Base-by-base conservation (phyloP, 352 stramenopile species). In the Phytophthora kernoviae region DNA sequence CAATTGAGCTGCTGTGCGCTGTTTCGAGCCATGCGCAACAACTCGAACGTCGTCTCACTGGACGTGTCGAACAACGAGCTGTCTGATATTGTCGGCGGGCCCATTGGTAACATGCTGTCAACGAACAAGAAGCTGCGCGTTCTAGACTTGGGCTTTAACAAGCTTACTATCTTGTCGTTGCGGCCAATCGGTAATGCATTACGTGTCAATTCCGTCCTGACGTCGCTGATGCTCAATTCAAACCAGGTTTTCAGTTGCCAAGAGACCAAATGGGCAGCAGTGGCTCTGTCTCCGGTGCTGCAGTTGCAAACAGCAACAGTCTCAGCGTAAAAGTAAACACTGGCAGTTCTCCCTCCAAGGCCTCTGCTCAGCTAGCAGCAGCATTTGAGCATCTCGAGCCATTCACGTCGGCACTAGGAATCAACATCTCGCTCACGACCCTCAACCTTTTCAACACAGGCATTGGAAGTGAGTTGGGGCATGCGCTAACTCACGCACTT, bases 51-150 rank as follows among this genome's bases (percentile, higher is more conserved):
- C 8, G 37, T 62, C 15, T 77, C 70, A 2, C 54, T 91, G 22
- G 82, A 91, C n/a, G 27, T 91, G 10, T 78, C 73, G 4, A 84
- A 84, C 61, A 90, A 89, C 56, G 32, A 50, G 2, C 71, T 91
- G 10, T 68, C 55, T 7, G 82, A 90, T 34, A 44, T 63, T 5
- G 52, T 88, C 12, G 71, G 60, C 11, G 58, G 62, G 8, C 59
- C 72, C 0, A 46, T 89, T 8, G 66, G 69, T 8, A 84, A 83
- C 41, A 79, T 90, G 78, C 20, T 91, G n/a, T 54, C 68, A 12
- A 50, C 62, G 11, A 91, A 91, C 70, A 80, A 79, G 53, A 65
- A 52, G 18, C 53, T 91, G 15, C 68, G 62, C 15, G 65, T 68
- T 6, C 65, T 91, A 21, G 77, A 89, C 52, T 44, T 91, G n/a